These are phyloP conservation scores for Geranomyces variabilis DNA, from an alignment of 192 early-diverging fungal species.

Conservation along the genomic window DNA sequence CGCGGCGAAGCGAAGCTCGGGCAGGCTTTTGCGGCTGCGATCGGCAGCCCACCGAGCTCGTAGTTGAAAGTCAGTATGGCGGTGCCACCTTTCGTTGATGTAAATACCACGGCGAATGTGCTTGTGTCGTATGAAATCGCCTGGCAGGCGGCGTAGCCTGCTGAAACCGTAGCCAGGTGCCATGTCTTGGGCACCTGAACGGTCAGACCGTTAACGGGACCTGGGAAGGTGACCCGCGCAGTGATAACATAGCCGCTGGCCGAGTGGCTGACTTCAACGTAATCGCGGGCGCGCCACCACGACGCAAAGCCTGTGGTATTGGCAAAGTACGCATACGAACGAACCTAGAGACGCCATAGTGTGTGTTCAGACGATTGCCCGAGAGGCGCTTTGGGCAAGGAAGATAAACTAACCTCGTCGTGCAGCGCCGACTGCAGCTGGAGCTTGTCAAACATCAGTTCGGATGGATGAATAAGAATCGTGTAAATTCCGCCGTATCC, in stretches of 20 bases:
- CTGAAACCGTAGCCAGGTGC: background rate
- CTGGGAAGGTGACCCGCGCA: background rate
- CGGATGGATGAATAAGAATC: conserved; percentile 4
- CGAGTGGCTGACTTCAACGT: conserved; percentile 3
- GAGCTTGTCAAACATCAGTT: conserved; percentile 15
- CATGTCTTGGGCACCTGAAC: background rate
- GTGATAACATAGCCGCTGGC: background rate
- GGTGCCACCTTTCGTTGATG: background rate
- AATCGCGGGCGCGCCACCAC: conserved; percentile 9
- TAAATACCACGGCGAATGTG: conserved; percentile 6
- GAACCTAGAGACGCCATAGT: background rate
- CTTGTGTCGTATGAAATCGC: background rate
- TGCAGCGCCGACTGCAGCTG: conserved; percentile 4
- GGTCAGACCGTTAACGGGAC: background rate
- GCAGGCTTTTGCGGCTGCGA: background rate
- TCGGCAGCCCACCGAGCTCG: background rate
- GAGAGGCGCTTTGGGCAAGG: no score
- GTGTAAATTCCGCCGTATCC: conserved; percentile 8
- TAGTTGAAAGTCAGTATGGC: background rate
- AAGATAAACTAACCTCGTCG: background rate
- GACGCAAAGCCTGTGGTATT: conserved; percentile 5
- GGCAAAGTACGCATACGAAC: conserved; percentile 3
- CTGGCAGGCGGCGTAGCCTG: conserved; percentile 2
- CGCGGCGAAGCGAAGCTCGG: background rate
- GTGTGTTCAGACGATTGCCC: no score